Conservation (phyloP, 78 protist species). For the Emiliania huxleyi region DNA sequence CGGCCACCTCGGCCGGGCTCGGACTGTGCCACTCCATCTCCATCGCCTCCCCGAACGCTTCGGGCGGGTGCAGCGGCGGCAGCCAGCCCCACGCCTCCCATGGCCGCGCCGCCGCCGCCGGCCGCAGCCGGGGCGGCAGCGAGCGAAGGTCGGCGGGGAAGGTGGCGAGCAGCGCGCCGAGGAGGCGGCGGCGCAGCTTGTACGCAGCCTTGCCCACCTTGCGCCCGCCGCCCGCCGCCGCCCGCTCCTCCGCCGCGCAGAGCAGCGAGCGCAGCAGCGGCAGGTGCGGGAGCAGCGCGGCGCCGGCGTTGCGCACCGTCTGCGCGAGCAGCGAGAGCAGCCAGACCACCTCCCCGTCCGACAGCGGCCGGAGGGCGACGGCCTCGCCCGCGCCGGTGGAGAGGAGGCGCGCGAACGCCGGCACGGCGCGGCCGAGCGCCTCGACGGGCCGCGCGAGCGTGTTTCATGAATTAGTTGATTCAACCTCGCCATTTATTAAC, state of each 20-base stretch:
- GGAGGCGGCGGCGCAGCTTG: neutral
- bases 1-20: neutral
- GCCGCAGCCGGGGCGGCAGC: neutral
- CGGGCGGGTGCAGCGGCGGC: neutral
- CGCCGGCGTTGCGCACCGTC: neutral
- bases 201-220: neutral
- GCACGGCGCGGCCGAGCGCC: neutral
- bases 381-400: neutral
- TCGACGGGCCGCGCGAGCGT: neutral
- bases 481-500: no score
- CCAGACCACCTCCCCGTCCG: neutral
- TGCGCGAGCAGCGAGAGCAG: neutral
- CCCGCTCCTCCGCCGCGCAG: neutral
- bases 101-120: neutral
- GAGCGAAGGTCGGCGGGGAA: neutral
- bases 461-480: no score
- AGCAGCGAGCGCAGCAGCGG: neutral
- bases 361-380: neutral
- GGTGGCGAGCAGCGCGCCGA: neutral
- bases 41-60: neutral
- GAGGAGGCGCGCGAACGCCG: neutral
- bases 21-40: constrained; percentile 6
- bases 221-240: neutral
- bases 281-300: neutral
- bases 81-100: neutral